A percentile compares a stretch with the other conserved stretches of the same genome.
phyloP scores from a whole-genome alignment of 345 rosid species.

The Ricinus communis region DNA sequence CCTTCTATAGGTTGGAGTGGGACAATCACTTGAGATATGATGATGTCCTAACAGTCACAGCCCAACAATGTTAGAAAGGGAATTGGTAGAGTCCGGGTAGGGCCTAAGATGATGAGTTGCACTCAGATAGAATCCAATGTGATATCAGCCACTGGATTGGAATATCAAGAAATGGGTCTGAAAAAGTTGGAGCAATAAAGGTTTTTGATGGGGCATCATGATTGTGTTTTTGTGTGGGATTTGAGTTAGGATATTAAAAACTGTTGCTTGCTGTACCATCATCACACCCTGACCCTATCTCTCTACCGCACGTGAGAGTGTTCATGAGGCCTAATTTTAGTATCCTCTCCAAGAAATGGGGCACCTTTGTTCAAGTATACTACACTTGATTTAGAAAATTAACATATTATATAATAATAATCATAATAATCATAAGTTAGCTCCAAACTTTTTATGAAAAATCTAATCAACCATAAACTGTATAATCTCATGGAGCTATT shows the following conservation, averaged over 20 bases:
- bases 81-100: not conserved
- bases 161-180: constrained; percentile 7
- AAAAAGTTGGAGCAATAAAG: not conserved
- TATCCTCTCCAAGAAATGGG: too few species aligned
- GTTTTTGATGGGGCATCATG: not conserved
- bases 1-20: too few species aligned
- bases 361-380: too few species aligned
- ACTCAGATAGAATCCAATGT: constrained; percentile 1
- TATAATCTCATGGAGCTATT: too few species aligned
- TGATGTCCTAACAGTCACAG: not conserved
- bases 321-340: not conserved
- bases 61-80: not conserved
- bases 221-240: not conserved
- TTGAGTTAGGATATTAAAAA: not conserved
- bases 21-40: too few species aligned
- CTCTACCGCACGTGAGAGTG: not conserved
- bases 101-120: not conserved
- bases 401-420: too few species aligned
- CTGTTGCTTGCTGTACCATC: not conserved
- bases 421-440: too few species aligned
- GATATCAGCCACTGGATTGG: constrained; percentile 21
- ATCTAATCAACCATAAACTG: too few species aligned
- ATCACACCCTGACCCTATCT: not conserved
- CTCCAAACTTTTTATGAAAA: too few species aligned
- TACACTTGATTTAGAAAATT: too few species aligned